phyloP scores from a whole-genome alignment of 495 filamentous ascomycete species.

The Aspergillus cristatus region DNA sequence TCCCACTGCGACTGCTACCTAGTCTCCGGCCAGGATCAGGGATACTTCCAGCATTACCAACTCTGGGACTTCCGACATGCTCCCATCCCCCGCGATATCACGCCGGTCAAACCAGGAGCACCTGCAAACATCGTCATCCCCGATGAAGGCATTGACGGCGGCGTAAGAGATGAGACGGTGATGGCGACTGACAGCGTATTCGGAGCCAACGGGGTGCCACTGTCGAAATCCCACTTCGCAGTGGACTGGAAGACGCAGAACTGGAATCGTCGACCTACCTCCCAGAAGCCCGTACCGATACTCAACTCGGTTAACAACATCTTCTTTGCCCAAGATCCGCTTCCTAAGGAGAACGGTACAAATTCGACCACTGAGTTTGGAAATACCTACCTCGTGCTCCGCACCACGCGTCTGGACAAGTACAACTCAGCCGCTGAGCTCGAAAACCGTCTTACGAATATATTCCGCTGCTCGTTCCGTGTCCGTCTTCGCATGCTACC shows the following conservation, averaged over 20 bases:
- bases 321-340: slow-evolving; percentile 42
- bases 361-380: slow-evolving; percentile 9
- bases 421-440: slow-evolving; percentile 60
- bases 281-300: slow-evolving; percentile 39
- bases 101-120: neutral
- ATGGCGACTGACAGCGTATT: neutral
- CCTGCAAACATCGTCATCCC: too few relatives aligned
- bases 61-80: slow-evolving; percentile 58
- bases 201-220: slow-evolving; percentile 12
- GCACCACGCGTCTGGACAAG: slow-evolving; percentile 43
- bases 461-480: slow-evolving; percentile 53
- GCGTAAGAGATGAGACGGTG: too few relatives aligned
- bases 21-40: slow-evolving; percentile 26
- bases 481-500: slow-evolving; percentile 28
- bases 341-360: slow-evolving; percentile 2
- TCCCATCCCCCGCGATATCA: slow-evolving; percentile 11
- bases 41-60: slow-evolving; percentile 54
- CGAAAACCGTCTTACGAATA: slow-evolving; percentile 43
- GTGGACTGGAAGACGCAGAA: slow-evolving; percentile 49
- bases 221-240: slow-evolving; percentile 28
- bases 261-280: slow-evolving; percentile 45
- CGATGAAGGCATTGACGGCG: too few relatives aligned
- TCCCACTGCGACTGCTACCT: slow-evolving; percentile 33
- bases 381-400: slow-evolving; percentile 52
- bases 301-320: slow-evolving; percentile 57